Evolutionary conservation across 495 filamentous ascomycete genomes (phyloP), one percentile per base, ranked within the genome.

Genomic region (Penicillium bovifimosum): DNA sequence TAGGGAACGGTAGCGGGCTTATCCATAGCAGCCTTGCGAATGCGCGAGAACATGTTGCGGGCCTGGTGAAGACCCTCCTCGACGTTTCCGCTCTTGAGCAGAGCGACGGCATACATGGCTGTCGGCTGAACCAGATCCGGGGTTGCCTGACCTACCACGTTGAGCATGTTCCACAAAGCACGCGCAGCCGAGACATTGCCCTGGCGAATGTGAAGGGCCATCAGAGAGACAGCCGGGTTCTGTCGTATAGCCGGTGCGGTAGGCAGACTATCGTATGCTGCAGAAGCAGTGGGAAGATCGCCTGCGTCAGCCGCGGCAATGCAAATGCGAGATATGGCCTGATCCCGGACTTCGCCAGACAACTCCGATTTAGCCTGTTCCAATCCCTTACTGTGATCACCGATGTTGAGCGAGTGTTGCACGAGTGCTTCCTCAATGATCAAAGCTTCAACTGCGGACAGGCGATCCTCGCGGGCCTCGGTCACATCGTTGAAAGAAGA

Each of bases 121-220:
- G 89, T 86, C 27, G 89, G 86, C 71, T 95, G 90, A 46, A 96
- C 81, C 72, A 95, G 87, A 28, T 84, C 74, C 54, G 80, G 61
- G 33, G 81, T 77, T 36, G 81, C 77, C 50, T 76, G 69, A 67
- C 80, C 79, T 31, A 82, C 76, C 20, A 70, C 77, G 53, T 71
- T 83, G 29, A 96, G 70, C 52, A 86, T 74, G 41, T 80, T 75
- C 88, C 90, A 96, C 68, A 89, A 87, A 48, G 81, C 70, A 50
- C 86, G 76, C 53, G 91, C 91, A 46, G 79, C 79, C 18, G 83
- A 76, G 51, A 96, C 77, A 66, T 95, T 84, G 42, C 85, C 89
- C 45, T 78, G 73, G 39, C 92, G 91, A 48, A 95, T 75, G 56
- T 90, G 85, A 62, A 96, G 81, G 34, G 93, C 91, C 28, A 96